Base-by-base conservation (phyloP, 257 asterid genomes). In the Hygrophila difformis region DNA sequence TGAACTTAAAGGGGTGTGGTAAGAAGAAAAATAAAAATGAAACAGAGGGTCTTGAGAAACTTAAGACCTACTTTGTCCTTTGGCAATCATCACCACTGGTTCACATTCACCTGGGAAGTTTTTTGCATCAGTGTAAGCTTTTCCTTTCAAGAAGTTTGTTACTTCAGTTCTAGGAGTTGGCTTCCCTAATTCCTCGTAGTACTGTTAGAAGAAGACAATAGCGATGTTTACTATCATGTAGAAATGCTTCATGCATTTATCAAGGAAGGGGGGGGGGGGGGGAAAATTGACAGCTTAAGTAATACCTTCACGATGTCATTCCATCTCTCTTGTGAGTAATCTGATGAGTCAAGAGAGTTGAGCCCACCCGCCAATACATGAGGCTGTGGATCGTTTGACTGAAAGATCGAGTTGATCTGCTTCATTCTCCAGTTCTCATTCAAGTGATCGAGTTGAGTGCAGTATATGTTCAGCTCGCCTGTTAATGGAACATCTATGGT, bases 391-490 rank as follows among this genome's bases (percentile, higher is more conserved):
- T 68, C 76, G n/a, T 77, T 51, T 8, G 94, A 80, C 44, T 75
- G 72, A 21, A 86, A 77, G 28, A 89, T 82, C 4, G 98, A 71
- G 42, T 85, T 74, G 17, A 89, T 71, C 69, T 89, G 98, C 74
- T 86, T 85, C 88, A 82, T 82, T 23, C 96, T 67, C 98, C 98
- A 89, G 48, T 68, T 75, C 58, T 89, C 98, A 28, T 89, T 89
- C 18, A 89, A 55, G 57, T 86, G 96, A 59, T 89, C 98, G 8
- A 89, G 74, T 16, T 65, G 93, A 0, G 98, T 89, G 66, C 93
- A 89, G 65, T 69, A 77, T 53, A 89, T 62, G 44, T 86, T 75
- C 54, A 89, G 39, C 34, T 89, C 98, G 10, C 98, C 98, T 0
- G 60, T 71, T 50, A 66, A 49, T 36, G 98, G 96, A 14, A 86